A percentile compares a stretch with the other conserved stretches of the same genome.
Evolutionary conservation across 164 flowering plant genomes (phyloP).

Genomic region (Echeveria elegans): DNA sequence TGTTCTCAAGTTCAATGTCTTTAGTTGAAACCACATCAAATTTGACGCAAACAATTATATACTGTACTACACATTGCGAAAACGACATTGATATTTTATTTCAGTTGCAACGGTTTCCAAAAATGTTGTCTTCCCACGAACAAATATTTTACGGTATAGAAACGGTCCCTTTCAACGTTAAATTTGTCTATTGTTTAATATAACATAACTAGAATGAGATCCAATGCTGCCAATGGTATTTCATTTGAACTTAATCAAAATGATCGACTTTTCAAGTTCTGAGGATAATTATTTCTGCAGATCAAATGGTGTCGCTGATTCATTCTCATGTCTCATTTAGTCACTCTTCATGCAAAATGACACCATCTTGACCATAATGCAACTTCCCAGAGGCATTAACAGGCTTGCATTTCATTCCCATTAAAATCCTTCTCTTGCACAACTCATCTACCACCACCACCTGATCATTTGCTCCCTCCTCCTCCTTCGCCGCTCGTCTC

Average conservation of each 20-base stretch:
- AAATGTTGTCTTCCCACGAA: no score
- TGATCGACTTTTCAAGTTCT: not conserved
- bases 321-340: not conserved
- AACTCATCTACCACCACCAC: constrained; percentile 23
- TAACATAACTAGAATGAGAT: no score
- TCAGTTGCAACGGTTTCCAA: no score
- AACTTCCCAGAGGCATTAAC: constrained; percentile 29
- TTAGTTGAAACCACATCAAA: not conserved
- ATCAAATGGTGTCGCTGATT: no score
- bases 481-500: not conserved
- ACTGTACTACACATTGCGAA: not conserved
- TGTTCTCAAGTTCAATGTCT: not conserved
- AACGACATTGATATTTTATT: not conserved
- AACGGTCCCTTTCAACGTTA: no score
- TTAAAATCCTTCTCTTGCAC: constrained; percentile 59
- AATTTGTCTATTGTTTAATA: no score
- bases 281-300: no score
- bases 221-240: no score
- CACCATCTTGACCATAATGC: constrained; percentile 25
- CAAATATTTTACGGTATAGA: no score
- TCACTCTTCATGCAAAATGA: constrained; percentile 18
- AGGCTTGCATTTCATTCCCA: constrained; percentile 50
- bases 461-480: not conserved
- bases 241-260: no score
- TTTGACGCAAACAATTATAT: no score